These are phyloP conservation scores for Coemansia sp. DNA, from an alignment of 192 early-diverging fungal species.

Conservation along the genomic window DNA sequence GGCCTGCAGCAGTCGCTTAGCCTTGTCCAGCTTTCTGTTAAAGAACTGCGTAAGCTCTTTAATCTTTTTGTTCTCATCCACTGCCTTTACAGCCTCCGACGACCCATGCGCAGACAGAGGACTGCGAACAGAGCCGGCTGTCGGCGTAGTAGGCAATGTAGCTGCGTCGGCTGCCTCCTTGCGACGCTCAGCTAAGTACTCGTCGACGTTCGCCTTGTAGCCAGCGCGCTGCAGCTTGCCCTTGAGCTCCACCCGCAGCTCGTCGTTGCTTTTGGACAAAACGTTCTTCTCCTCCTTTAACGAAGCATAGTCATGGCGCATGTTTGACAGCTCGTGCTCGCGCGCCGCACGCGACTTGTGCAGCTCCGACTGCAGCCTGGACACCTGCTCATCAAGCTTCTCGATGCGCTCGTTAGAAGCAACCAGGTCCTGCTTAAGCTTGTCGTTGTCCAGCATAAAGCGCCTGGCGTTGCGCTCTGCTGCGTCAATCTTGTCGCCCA, in stretches of 20 bases:
- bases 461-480: slow-evolving; percentile 26
- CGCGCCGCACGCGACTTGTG: slow-evolving; percentile 58
- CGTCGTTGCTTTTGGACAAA: slow-evolving; percentile 60
- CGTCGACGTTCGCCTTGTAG: slow-evolving; percentile 50
- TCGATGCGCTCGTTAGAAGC: slow-evolving; percentile 61
- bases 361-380: slow-evolving; percentile 30
- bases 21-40: slow-evolving; percentile 44
- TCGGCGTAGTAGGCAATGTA: neutral
- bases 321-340: slow-evolving; percentile 63
- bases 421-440: slow-evolving; percentile 57
- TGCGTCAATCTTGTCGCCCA: slow-evolving; percentile 24
- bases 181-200: slow-evolving; percentile 43
- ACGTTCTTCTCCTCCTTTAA: slow-evolving; percentile 66
- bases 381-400: slow-evolving; percentile 56
- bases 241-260: slow-evolving; percentile 59
- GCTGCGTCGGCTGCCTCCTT: slow-evolving; percentile 7
- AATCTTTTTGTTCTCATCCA: slow-evolving; percentile 33
- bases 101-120: neutral
- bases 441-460: slow-evolving; percentile 58
- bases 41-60: slow-evolving; percentile 43
- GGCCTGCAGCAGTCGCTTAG: slow-evolving; percentile 37
- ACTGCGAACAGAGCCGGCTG: neutral
- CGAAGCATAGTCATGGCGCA: slow-evolving; percentile 58
- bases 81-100: neutral
- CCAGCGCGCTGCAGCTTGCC: slow-evolving; percentile 57